Base-by-base conservation (phyloP, 2,329 filamentous ascomycete genomes). In the Nemania diffusa region DNA sequence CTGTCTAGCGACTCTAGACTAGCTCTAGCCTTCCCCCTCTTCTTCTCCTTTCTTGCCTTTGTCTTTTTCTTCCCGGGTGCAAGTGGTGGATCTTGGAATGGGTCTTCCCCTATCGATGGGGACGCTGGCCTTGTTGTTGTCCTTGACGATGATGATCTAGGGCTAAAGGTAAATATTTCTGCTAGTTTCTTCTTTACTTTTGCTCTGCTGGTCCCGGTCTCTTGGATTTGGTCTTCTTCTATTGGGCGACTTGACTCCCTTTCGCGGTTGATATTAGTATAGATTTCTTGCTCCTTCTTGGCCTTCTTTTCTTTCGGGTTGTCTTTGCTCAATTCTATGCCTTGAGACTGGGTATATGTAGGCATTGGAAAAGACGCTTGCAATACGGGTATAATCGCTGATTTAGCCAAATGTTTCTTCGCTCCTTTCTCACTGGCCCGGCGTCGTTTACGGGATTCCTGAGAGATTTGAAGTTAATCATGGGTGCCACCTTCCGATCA, bases 361-460 rank as follows among this genome's bases (percentile, higher is more conserved):
- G 26, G 17, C 3, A n/a, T 9, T 3, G 22, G 22, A 46, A 6
- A 7, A 27, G 37, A 61, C 24, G 17, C 13, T 13, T 57, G 61
- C 29, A 3, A n/a, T 44, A 20, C 11, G n/a, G 20, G 34, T 24
- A n/a, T 46, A 15, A 7, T 32, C 0, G 5, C 22, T 22, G 42
- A 32, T 26, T 27, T 4, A 3, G 56, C 9, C 2, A 9, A n/a
- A 6, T 8, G 27, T 27, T 42, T 44, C 42, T 51, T 67, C 2
- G 8, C 15, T 52, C 52, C 37, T 9, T 64, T 57, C 22, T 62
- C 34, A 3, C 20, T 52, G 24, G 27, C 50, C 17, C 22, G 57
- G 7, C 26, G n/a, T 50, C 53, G 59, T 57, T 62, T 67, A 15
- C 67, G 67, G 27, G 32, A 69, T 32, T 59, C 61, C 67, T 69